Evolutionary conservation across 331 rosid genomes (phyloP).

Genomic region (Rosa hybrid): DNA sequence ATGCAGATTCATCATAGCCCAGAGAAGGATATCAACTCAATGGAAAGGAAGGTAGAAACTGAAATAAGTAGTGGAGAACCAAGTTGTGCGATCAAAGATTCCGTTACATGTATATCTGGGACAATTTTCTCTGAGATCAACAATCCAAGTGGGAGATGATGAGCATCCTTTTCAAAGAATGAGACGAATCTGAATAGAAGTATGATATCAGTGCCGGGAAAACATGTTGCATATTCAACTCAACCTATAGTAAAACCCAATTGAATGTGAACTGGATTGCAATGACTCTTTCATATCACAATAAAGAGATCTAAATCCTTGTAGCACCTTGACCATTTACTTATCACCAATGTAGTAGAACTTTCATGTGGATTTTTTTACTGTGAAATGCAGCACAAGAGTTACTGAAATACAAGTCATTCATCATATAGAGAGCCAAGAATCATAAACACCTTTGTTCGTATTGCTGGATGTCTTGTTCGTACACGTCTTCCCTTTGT

Average conservation of each 20-base stretch:
- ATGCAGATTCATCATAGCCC: conserved; percentile 47
- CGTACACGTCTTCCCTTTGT: not conserved
- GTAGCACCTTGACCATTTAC: not conserved
- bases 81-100: not conserved
- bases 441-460: not conserved
- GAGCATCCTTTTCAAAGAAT: not conserved
- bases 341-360: not conserved
- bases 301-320: not conserved
- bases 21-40: conserved; percentile 9
- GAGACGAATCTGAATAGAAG: not conserved
- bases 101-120: not conserved
- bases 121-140: conserved; percentile 31
- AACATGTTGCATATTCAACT: not conserved
- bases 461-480: not conserved
- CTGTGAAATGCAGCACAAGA: too few relatives aligned
- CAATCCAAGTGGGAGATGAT: conserved; percentile 1
- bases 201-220: not conserved
- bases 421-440: not conserved
- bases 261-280: not conserved
- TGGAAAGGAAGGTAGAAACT: not conserved
- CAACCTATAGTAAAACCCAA: not conserved
- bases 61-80: not conserved
- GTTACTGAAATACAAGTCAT: not conserved
- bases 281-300: not conserved
- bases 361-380: not conserved